Percentiles rank a stretch among this genome's conserved stretches.
These are phyloP conservation scores for Peronospora farinosa DNA, from an alignment of 352 stramenopile genomes.

Conservation along the genomic window DNA sequence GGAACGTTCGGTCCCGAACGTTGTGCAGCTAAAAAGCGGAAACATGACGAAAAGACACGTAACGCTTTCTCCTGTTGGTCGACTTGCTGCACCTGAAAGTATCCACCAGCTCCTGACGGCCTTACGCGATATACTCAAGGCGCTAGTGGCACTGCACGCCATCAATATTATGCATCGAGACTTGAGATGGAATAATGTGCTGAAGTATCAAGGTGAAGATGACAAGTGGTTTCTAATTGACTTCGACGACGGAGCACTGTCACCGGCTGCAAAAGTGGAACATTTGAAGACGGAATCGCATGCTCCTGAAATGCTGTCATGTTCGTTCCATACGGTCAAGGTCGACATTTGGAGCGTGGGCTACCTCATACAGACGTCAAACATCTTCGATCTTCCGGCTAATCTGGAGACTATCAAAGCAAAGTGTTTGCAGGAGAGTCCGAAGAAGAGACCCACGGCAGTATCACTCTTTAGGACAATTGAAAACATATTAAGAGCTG, in stretches of 20 bases:
- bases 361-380: conserved; percentile 1
- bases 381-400: conserved; percentile 5
- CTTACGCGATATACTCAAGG: conserved; percentile 14
- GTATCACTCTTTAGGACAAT: conserved; percentile 9
- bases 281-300: conserved; percentile 20
- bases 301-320: conserved; percentile 15
- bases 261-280: conserved; percentile 1
- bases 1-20: conserved; percentile 3
- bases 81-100: conserved; percentile 3
- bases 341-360: conserved; percentile 16
- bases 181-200: conserved; percentile 16
- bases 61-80: conserved; percentile 9
- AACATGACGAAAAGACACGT: conserved; percentile 15
- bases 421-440: conserved; percentile 8
- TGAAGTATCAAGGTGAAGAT: conserved; percentile 8
- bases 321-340: conserved; percentile 10
- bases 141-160: conserved; percentile 12
- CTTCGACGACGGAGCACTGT: conserved; percentile 10
- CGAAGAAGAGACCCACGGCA: conserved; percentile 6
- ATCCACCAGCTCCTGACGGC: conserved; percentile 6
- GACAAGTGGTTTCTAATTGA: conserved; percentile 16
- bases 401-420: conserved; percentile 5
- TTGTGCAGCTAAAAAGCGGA: conserved; percentile 7
- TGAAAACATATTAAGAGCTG: conserved; percentile 2
- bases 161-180: conserved; percentile 18